A percentile compares a stretch with the other conserved stretches of the same genome.
These are phyloP conservation scores for Aspergillus cejpii DNA, from an alignment of 2,329 filamentous ascomycete species.

Conservation along the genomic window DNA sequence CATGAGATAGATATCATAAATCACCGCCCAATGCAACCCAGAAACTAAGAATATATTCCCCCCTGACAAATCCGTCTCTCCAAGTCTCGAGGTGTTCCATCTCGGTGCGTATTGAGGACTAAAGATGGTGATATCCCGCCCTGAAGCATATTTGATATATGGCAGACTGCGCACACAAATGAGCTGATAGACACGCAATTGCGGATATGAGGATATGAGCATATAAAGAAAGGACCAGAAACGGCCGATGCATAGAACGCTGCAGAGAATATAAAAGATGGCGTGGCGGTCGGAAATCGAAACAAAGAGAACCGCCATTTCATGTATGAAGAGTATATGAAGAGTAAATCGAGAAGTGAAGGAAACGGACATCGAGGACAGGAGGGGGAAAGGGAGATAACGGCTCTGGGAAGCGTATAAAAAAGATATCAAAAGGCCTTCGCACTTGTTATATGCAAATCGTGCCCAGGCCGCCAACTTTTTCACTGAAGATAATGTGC, in stretches of 20 bases:
- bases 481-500: slow-evolving; percentile 11
- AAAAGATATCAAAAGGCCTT: slow-evolving; percentile 7
- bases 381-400: slow-evolving; percentile 2
- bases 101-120: too few species aligned
- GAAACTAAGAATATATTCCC: too few species aligned
- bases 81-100: too few species aligned
- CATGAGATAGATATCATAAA: too few species aligned
- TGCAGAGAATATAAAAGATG: background rate
- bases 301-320: background rate
- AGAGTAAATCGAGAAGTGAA: background rate
- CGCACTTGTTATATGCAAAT: slow-evolving; percentile 19
- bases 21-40: too few species aligned
- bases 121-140: too few species aligned
- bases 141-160: background rate
- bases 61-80: too few species aligned
- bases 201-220: background rate
- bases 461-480: slow-evolving; percentile 19
- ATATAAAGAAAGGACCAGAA: background rate
- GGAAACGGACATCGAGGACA: background rate
- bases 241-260: slow-evolving; percentile 1
- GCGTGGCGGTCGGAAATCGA: background rate
- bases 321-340: background rate
- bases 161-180: background rate
- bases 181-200: background rate
- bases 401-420: slow-evolving; percentile 12